Base-by-base conservation (phyloP, 2,329 filamentous ascomycete species). In the Arthroderma sp. region DNA sequence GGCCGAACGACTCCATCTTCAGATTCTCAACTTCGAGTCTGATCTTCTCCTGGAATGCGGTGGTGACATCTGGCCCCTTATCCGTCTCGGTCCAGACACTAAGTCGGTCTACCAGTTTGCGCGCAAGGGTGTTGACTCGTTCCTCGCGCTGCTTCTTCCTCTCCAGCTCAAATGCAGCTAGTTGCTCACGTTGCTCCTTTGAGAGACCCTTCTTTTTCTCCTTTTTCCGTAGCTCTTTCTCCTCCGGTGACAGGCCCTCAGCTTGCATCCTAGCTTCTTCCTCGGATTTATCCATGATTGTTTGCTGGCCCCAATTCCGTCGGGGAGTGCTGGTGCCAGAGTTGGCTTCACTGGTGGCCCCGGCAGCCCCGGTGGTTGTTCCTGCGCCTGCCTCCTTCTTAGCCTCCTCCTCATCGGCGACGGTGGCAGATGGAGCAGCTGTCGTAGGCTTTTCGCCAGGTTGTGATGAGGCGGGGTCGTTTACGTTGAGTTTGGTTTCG, bases 1-100 rank as follows among this genome's bases (percentile, higher is more conserved):
- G 79, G 55, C 93, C 93, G 66, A 98, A 98, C 0, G 88, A 94
- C 75, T 98, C 93, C 89, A 98, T 98, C 79, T 97, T 98, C 65
- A 98, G 78, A 69, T 97, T 95, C 76, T 98, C 93, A 25, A 95
- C 88, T 74, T 98, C 93, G 41, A 97, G 83, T 41, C 85, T 82
- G 64, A 88, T 96, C 81, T 98, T 96, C 70, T 91, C 88, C 70
- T 91, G 85, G 77, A 97, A 98, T 0, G 93, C 88, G 58, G 76
- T 77, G 35, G 91, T 97, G 59, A 96, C 88, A 65, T 95, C 90
- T 13, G 74, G 61, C 49, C 86, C 82, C 76, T 93, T 95, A 74
- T 97, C 93, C 2, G 91, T 96, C 77, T 98, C 93, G 4, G 93
- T 96, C 91, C 91, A 97, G 43, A 97, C 84, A 63, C 86, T 91